These are phyloP conservation scores for Hyphodiscus hymeniophilus DNA, from an alignment of 495 filamentous ascomycete genomes.

Conservation along the genomic window DNA sequence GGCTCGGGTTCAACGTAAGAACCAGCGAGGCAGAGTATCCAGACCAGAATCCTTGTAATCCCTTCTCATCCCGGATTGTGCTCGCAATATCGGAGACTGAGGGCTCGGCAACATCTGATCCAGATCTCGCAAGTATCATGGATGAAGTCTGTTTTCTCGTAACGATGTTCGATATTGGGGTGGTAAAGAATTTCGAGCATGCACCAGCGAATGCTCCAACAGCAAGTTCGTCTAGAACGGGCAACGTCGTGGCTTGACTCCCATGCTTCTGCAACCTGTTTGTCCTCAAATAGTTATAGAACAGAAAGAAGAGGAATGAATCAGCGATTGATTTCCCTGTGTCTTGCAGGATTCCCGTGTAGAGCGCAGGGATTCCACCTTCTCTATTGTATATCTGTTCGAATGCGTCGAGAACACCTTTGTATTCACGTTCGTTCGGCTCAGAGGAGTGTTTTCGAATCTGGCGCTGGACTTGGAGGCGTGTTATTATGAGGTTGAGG, in stretches of 20 bases:
- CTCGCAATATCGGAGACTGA: slow-evolving; percentile 52
- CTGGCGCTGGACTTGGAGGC: slow-evolving; percentile 72
- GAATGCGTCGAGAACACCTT: slow-evolving; percentile 56
- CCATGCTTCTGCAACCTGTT: slow-evolving; percentile 42
- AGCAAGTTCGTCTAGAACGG: slow-evolving; percentile 63
- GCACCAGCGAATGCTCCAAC: slow-evolving; percentile 74
- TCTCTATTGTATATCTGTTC: slow-evolving; percentile 62
- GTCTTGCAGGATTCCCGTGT: slow-evolving; percentile 65
- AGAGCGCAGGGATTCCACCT: slow-evolving; percentile 64
- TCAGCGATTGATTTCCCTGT: slow-evolving; percentile 65
- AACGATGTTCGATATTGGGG: slow-evolving; percentile 77
- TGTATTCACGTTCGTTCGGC: slow-evolving; percentile 41
- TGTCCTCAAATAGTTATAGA: slow-evolving; percentile 64
- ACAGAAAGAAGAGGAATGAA: slow-evolving; percentile 77
- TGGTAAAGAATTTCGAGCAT: slow-evolving; percentile 68
- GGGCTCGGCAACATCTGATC: slow-evolving; percentile 11
- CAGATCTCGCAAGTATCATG: slow-evolving; percentile 26
- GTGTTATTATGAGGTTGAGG: slow-evolving; percentile 74
- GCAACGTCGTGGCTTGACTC: slow-evolving; percentile 40
- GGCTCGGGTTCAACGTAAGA: slow-evolving; percentile 75
- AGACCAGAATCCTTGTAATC: slow-evolving; percentile 76
- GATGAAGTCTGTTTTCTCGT: slow-evolving; percentile 69
- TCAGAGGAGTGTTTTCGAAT: slow-evolving; percentile 27
- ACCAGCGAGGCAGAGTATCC: slow-evolving; percentile 78
- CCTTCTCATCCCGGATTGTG: slow-evolving; percentile 62